A percentile compares a stretch with the other conserved stretches of the same genome.
Evolutionary conservation across 164 flowering plant species (phyloP).

Genomic region (Brasenia schreberi): DNA sequence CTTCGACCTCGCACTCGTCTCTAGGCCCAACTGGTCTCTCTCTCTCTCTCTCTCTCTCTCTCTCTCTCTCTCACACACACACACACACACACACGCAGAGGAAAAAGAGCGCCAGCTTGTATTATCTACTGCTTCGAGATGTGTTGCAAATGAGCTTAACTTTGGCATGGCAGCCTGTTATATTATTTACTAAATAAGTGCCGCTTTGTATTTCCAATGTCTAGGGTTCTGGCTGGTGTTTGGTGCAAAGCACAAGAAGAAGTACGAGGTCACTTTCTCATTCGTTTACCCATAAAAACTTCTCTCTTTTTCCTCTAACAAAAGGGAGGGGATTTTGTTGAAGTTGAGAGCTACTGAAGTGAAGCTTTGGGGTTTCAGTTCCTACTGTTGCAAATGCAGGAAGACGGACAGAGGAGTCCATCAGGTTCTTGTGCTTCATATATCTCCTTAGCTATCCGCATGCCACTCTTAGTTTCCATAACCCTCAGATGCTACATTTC

Average conservation of each 20-base stretch:
- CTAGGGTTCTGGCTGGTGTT: not conserved
- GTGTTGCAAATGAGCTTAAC: no score
- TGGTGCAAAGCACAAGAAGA: not conserved
- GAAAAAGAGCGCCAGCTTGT: no score
- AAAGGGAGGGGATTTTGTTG: not conserved
- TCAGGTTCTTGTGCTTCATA: no score
- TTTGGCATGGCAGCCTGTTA: no score
- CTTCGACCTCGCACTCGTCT: no score
- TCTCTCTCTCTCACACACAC: not conserved
- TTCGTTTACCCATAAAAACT: not conserved
- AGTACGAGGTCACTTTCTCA: not conserved
- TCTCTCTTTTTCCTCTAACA: not conserved
- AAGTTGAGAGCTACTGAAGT: not conserved
- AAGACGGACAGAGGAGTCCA: no score
- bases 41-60: not conserved
- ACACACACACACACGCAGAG: not conserved
- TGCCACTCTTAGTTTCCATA: no score
- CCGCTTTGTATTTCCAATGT: not conserved
- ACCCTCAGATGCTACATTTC: no score
- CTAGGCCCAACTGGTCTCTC: no score
- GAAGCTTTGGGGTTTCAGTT: not conserved
- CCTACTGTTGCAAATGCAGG: not conserved
- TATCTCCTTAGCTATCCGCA: no score
- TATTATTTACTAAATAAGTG: no score
- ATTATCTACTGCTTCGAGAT: no score